Conservation (phyloP, 148 eudicot species). For the Vaccinium darrowii region DNA sequence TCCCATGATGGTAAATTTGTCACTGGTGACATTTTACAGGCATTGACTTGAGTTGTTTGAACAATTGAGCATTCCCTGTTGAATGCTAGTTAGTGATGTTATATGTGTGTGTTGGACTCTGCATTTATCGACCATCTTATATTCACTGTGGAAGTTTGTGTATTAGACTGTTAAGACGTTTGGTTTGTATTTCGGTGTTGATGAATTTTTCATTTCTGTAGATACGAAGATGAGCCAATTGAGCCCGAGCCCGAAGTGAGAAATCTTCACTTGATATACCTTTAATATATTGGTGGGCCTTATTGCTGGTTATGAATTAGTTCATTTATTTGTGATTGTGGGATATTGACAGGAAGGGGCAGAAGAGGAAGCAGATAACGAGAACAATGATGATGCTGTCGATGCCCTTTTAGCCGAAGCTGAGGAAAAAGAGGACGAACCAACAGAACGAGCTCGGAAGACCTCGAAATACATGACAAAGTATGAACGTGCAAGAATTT, state of each 20-base stretch:
- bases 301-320: neutral
- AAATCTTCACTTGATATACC: conserved; percentile 2
- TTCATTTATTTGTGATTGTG: neutral
- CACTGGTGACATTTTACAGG: neutral
- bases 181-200: neutral
- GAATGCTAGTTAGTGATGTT: neutral
- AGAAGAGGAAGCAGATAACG: conserved; percentile 47
- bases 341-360: conserved; percentile 53
- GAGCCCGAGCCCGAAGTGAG: conserved; percentile 51
- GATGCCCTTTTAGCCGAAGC: conserved; percentile 61
- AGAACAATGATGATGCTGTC: conserved; percentile 56
- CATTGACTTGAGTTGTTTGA: neutral
- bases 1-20: neutral
- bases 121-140: neutral
- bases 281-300: neutral
- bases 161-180: neutral
- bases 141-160: neutral
- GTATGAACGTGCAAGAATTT: conserved; percentile 61
- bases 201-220: conserved; percentile 17
- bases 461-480: conserved; percentile 90
- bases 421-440: conserved; percentile 67
- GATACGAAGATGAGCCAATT: conserved; percentile 49
- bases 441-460: conserved; percentile 61
- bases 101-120: neutral
- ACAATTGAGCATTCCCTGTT: neutral